Evolutionary conservation across 495 filamentous ascomycete species (phyloP).

Genomic region (Hypoxylon fuscum): DNA sequence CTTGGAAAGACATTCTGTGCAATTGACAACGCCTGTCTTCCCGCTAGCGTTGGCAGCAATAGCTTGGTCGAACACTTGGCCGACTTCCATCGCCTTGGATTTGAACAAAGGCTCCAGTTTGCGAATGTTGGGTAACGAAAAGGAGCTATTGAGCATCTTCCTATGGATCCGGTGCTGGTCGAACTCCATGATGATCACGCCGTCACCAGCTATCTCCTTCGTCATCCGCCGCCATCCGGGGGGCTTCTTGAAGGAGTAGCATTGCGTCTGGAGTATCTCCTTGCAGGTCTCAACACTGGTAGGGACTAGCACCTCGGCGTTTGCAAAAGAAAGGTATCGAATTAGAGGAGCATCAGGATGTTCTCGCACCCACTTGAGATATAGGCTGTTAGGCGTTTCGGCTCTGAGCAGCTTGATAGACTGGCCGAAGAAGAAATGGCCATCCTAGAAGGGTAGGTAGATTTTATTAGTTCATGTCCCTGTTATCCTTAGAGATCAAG

Average conservation of each 20-base stretch:
- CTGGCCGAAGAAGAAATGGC: conserved; percentile 9
- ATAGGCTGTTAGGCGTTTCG: background rate
- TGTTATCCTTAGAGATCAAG: background rate
- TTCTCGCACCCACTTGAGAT: conserved; percentile 21
- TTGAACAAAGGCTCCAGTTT: conserved; percentile 2
- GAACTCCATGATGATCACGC: conserved; percentile 27
- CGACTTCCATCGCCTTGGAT: background rate
- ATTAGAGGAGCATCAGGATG: conserved; percentile 12
- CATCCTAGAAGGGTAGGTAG: background rate
- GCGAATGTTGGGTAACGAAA: conserved; percentile 1
- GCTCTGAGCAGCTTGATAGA: conserved; percentile 2
- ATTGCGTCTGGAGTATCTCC: conserved; percentile 19
- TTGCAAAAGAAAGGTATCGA: conserved; percentile 26
- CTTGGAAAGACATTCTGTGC: conserved; percentile 21
- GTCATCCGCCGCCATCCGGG: background rate
- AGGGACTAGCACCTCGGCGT: conserved; percentile 15
- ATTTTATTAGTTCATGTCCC: background rate
- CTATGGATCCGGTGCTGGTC: conserved; percentile 25
- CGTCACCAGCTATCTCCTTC: conserved; percentile 19
- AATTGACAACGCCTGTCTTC: background rate
- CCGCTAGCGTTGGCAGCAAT: conserved; percentile 2
- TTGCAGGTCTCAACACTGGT: conserved; percentile 18
- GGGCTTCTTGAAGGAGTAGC: conserved; percentile 28
- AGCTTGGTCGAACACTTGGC: conserved; percentile 11
- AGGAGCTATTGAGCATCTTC: conserved; percentile 16